Conservation (phyloP, 306 rosid genomes). For the Astragalus membranaceus region DNA sequence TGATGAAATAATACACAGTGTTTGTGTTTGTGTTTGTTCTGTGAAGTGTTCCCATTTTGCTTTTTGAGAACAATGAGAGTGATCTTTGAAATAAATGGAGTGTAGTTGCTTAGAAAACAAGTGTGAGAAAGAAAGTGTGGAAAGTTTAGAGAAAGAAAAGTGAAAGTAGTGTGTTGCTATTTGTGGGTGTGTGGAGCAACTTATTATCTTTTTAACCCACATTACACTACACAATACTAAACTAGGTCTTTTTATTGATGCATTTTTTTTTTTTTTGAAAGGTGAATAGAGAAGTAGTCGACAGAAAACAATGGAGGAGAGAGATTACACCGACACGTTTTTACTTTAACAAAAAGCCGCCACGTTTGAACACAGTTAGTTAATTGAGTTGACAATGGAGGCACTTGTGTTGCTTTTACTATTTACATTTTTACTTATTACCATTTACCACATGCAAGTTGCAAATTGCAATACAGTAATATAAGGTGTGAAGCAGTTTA, state of each 20-base stretch:
- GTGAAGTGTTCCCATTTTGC: constrained; percentile 32
- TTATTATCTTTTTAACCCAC: constrained; percentile 1
- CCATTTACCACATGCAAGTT: background rate
- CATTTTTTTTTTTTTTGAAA: background rate
- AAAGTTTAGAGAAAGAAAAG: background rate
- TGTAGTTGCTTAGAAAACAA: background rate
- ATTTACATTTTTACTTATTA: background rate
- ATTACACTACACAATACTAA: background rate
- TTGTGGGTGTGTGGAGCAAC: constrained; percentile 22
- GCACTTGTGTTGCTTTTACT: background rate
- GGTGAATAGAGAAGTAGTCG: background rate
- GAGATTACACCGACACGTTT: constrained; percentile 35
- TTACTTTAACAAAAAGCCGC: constrained; percentile 29
- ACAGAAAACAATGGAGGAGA: constrained; percentile 7
- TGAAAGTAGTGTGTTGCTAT: constrained; percentile 24
- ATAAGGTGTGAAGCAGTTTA: background rate
- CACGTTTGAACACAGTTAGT: constrained; percentile 22
- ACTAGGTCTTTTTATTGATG: background rate
- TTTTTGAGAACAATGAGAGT: background rate
- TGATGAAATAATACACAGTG: background rate
- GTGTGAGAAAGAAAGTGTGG: background rate
- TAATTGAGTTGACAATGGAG: background rate
- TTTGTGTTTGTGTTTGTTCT: background rate
- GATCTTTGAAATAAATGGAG: background rate
- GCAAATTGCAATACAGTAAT: too few species aligned